Conservation (phyloP, 371 early-diverging fungal species). For the Syncephalastrum contaminatum region DNA sequence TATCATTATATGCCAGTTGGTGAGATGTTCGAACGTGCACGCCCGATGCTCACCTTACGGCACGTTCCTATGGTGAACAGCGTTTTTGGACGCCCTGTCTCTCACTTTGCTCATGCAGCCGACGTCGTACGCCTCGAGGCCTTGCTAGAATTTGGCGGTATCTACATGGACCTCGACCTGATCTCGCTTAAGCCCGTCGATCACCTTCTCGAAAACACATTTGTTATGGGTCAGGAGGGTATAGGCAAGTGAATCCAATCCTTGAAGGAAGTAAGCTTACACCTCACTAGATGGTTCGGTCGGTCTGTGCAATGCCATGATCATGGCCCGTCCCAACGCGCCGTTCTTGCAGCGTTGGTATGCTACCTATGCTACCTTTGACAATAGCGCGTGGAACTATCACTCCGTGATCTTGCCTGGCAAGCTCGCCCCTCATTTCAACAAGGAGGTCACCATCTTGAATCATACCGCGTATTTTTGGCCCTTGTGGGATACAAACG, state of each 20-base stretch:
- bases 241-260: constrained; percentile 21
- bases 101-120: constrained; percentile 49
- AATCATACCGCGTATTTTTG: constrained; percentile 46
- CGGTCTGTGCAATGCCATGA: constrained; percentile 56
- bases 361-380: constrained; percentile 44
- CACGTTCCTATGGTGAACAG: constrained; percentile 30
- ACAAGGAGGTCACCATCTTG: constrained; percentile 37
- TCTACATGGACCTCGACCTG: constrained; percentile 55
- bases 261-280: neutral
- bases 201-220: constrained; percentile 41
- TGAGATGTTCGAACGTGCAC: constrained; percentile 43
- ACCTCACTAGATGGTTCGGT: constrained; percentile 33
- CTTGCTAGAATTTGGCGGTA: constrained; percentile 46
- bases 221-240: constrained; percentile 56
- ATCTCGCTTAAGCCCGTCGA: constrained; percentile 48
- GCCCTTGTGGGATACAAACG: constrained; percentile 50
- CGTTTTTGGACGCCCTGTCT: constrained; percentile 42
- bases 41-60: constrained; percentile 35
- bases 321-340: constrained; percentile 46
- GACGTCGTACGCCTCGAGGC: constrained; percentile 49
- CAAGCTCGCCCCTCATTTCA: constrained; percentile 40
- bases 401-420: constrained; percentile 54
- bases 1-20: constrained; percentile 50
- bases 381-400: constrained; percentile 44
- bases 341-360: constrained; percentile 51